Evolutionary conservation across 176 grass and related monocot species (phyloP), one percentile per base, ranked within the genome.

Genomic region (Zoysia japonica): DNA sequence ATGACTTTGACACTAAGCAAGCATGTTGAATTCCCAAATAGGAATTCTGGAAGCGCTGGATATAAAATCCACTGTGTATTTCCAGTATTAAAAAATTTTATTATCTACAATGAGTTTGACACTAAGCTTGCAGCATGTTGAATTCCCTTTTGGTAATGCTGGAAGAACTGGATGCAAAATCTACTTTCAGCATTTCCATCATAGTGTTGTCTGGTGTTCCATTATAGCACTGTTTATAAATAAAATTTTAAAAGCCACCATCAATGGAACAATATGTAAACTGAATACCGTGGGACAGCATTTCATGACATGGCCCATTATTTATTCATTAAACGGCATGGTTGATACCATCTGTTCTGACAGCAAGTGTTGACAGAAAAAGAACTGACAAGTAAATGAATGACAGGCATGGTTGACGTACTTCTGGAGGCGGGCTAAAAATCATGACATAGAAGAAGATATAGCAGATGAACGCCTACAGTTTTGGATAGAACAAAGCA

Each of bases 381-480:
- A 45, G 10, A 70, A 76, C 72, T 81, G 66, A 81, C 2, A 5
- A 43, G 60, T 6, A 88, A 40, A 40, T 65, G 4, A 39, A 56
- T 17, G 46, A 12, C 84, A 98, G 95, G 92, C 95, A 83, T 98
- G 95, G 95, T 82, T 98, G 64, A 78, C 86, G 51, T 98, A 98
- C 71, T 89, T 92, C 50, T 98, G 95, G 95, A 94, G 90, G 42
- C 67, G 92, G 71, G 92, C 85, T 15, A 98, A 90, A 78, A 89
- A 81, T 67, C 95, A 98, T 75, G 78, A 91, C 44, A 17, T 95
- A 71, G 95, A 98, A 90, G 95, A 93, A 85, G 95, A 98, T 87
- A 98, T 98, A 81, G 90, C 92, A 72, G 90, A 98, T n/a, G 95
- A 98, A 57, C 79, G 90, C 71, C 86, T 95, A 68, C 90, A 95